A percentile compares a stretch with the other conserved stretches of the same genome.
phyloP scores from a whole-genome alignment of 345 rosid species.

The Syzygium oleosum region DNA sequence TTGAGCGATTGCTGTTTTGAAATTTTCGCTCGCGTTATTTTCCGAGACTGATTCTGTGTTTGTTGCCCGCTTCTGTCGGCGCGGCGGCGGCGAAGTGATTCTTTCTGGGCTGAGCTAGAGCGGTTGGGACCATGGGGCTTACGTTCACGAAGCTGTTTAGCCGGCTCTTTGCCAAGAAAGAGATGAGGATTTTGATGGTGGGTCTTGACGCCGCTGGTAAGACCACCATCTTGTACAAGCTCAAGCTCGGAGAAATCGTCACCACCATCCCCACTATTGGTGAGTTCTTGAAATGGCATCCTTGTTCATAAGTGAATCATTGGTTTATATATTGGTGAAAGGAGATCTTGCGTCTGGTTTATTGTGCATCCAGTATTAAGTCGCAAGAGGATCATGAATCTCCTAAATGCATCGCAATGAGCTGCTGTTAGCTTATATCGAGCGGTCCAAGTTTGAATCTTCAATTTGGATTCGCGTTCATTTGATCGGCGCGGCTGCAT shows the following conservation, averaged over 20 bases:
- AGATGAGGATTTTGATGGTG: conserved; percentile 80
- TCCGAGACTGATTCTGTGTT: neutral
- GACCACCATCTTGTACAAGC: conserved; percentile 72
- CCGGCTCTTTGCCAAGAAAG: conserved; percentile 64
- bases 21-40: neutral
- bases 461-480: neutral
- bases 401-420: neutral
- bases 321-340: neutral
- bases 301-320: neutral
- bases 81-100: neutral
- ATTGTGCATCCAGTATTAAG: neutral
- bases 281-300: conserved; percentile 5
- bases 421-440: neutral
- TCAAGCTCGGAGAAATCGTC: conserved; percentile 76
- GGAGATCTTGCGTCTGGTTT: neutral
- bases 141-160: conserved; percentile 57
- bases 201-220: conserved; percentile 88
- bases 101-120: neutral
- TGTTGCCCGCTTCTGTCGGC: neutral
- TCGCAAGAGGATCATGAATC: neutral
- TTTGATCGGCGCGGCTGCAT: neutral
- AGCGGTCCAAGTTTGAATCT: neutral
- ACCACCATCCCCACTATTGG: conserved; percentile 78
- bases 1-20: neutral
- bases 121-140: conserved; percentile 39